Base-by-base conservation (phyloP, 202 grass and related monocot genomes). In the Digitaria exilis region DNA sequence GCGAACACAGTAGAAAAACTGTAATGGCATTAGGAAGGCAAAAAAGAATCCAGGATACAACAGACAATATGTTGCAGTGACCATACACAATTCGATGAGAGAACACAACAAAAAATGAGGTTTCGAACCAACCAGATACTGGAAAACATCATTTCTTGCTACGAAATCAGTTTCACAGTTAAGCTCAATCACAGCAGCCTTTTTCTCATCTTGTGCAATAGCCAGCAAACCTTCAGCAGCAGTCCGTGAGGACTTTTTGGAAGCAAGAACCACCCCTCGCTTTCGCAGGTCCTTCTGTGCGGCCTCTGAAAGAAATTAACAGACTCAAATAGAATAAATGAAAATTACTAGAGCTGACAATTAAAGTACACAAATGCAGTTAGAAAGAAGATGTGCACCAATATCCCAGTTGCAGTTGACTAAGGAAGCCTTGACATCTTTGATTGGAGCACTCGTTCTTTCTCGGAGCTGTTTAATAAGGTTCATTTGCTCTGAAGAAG, bases 91-190 rank as follows among this genome's bases (percentile, higher is more conserved):
- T 71, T 34, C 17, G 44, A 85, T 18, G 11, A 64, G 55, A 62
- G 43, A 69, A 30, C 18, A 79, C 17, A 43, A n/a, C n/a, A n/a
- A n/a, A n/a, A n/a, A 78, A 19, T 42, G 54, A 73, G 44, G 24
- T 14, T 39, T 39, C 7, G 42, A 62, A 84, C 88, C 19, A 81
- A 97, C 94, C 84, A 94, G 80, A 81, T 88, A 84, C 69, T 97
- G 92, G 74, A 97, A 97, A 77, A 94, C 87, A n/a, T 94, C 90
- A 81, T 92, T 97, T 74, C 94, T 97, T 77, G 94, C 92, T n/a
- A 94, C 92, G 72, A 97, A 97, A 79, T 97, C 94, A 14, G 94
- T 97, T 82, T 97, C 92, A 13, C 92, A 94, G 83, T 97, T 97
- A 43, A 97, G 87, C 85, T 97, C 94, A 59, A 97, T 71, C 31